Evolutionary conservation across 192 early-diverging fungal genomes (phyloP).

Genomic region (Mortierella hygrophila): DNA sequence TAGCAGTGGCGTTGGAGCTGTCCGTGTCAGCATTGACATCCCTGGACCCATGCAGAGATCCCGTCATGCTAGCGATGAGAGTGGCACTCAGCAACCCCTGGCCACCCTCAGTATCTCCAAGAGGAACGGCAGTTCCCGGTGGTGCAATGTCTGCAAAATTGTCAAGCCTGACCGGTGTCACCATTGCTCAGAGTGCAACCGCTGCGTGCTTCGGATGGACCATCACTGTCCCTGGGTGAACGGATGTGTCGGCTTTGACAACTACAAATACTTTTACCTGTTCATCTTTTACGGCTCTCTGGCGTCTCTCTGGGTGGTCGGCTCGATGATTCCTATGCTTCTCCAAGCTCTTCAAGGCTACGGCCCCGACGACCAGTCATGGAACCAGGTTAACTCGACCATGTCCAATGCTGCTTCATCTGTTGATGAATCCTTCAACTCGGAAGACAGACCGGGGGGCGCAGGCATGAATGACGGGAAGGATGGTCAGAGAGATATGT

Average conservation of each 20-base stretch:
- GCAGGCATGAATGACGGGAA: neutral
- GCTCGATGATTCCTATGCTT: conserved; percentile 52
- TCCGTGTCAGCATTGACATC: conserved; percentile 5
- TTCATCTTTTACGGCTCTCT: conserved; percentile 62
- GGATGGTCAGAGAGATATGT: neutral
- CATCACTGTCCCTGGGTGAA: conserved; percentile 65
- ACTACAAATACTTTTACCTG: conserved; percentile 65
- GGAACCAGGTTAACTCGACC: neutral
- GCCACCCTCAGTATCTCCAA: conserved; percentile 39
- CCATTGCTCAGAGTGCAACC: conserved; percentile 65
- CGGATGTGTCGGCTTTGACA: conserved; percentile 64
- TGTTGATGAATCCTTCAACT: neutral
- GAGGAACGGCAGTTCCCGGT: conserved; percentile 31
- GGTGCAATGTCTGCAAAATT: conserved; percentile 53
- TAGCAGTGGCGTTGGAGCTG: neutral
- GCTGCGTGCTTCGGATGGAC: conserved; percentile 69
- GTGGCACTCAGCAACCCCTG: neutral
- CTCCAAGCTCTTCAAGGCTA: conserved; percentile 10
- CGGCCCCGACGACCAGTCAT: neutral
- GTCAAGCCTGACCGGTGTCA: conserved; percentile 68
- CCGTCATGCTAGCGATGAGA: conserved; percentile 6
- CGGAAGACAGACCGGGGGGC: neutral
- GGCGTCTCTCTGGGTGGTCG: conserved; percentile 52
- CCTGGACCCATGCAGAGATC: neutral
- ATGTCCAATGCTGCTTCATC: neutral